A percentile compares a stretch with the other conserved stretches of the same genome.
Conservation (phyloP, 345 rosid genomes). For the Kandelia obovata region DNA sequence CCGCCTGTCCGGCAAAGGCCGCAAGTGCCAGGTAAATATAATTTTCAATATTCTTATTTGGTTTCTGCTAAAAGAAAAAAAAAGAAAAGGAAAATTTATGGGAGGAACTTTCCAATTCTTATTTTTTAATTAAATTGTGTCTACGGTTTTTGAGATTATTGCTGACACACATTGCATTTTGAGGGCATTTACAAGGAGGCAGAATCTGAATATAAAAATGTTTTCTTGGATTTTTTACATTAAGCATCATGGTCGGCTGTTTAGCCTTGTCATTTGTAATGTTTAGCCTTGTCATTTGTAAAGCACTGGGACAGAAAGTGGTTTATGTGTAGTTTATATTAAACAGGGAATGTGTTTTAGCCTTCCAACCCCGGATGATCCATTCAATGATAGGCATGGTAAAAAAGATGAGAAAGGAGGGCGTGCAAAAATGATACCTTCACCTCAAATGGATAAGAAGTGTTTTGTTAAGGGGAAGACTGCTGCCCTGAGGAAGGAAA, state of each 20-base stretch:
- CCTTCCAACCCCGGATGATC: slow-evolving; percentile 76
- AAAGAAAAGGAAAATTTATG: too few species aligned
- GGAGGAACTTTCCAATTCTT: background rate
- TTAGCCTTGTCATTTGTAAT: background rate
- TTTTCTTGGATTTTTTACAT: too few species aligned
- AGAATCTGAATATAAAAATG: too few species aligned
- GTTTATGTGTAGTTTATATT: slow-evolving; percentile 1
- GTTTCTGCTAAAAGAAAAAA: too few species aligned
- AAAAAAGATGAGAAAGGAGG: slow-evolving; percentile 33
- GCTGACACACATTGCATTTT: too few species aligned
- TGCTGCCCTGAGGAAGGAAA: slow-evolving; percentile 13
- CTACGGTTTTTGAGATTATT: background rate
- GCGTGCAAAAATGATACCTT: slow-evolving; percentile 22
- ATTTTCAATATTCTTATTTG: too few species aligned
- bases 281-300: background rate
- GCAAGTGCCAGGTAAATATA: slow-evolving; percentile 57
- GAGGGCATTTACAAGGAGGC: too few species aligned
- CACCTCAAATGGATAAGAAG: slow-evolving; percentile 16
- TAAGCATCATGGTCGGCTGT: background rate
- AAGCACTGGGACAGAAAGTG: background rate
- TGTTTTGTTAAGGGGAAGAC: slow-evolving; percentile 15
- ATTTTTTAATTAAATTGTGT: background rate
- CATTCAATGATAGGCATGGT: slow-evolving; percentile 60
- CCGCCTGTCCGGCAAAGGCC: slow-evolving; percentile 72
- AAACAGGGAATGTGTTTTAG: slow-evolving; percentile 90